A percentile compares a stretch with the other conserved stretches of the same genome.
phyloP scores from a whole-genome alignment of 768 basidiomycete genomes.

The Trametes cubensis region DNA sequence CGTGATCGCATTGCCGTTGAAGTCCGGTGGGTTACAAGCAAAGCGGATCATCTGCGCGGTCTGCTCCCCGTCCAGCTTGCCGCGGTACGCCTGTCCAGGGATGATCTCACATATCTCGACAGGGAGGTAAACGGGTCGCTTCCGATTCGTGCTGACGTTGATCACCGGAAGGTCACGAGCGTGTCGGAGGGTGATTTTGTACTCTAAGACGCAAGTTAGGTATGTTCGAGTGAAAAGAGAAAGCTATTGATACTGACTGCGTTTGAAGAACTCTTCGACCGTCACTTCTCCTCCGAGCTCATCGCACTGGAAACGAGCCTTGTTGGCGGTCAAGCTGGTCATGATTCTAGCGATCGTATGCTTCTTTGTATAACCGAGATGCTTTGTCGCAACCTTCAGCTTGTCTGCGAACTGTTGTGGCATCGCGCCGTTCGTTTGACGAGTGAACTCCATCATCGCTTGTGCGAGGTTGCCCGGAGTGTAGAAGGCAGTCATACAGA shows the following conservation, averaged over 20 bases:
- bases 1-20: constrained; percentile 62
- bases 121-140: constrained; percentile 50
- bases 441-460: constrained; percentile 52
- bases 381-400: constrained; percentile 58
- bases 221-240: neutral
- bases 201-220: constrained; percentile 46
- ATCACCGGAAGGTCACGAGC: constrained; percentile 41
- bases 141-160: constrained; percentile 34
- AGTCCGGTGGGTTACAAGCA: constrained; percentile 64
- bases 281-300: constrained; percentile 60
- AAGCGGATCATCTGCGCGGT: constrained; percentile 70
- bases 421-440: constrained; percentile 45
- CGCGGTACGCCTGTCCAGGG: constrained; percentile 60
- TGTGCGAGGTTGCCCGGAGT: constrained; percentile 65
- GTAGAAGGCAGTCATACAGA: constrained; percentile 58
- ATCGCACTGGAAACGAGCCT: constrained; percentile 53
- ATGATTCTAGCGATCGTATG: constrained; percentile 39
- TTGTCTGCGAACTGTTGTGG: constrained; percentile 52
- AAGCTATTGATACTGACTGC: constrained; percentile 49
- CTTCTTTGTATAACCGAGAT: constrained; percentile 58
- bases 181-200: constrained; percentile 52
- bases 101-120: constrained; percentile 73
- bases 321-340: constrained; percentile 24
- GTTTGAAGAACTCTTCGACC: constrained; percentile 64
- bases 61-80: constrained; percentile 60